phyloP scores from a whole-genome alignment of 2,329 filamentous ascomycete species.

The Fusarium illudens region DNA sequence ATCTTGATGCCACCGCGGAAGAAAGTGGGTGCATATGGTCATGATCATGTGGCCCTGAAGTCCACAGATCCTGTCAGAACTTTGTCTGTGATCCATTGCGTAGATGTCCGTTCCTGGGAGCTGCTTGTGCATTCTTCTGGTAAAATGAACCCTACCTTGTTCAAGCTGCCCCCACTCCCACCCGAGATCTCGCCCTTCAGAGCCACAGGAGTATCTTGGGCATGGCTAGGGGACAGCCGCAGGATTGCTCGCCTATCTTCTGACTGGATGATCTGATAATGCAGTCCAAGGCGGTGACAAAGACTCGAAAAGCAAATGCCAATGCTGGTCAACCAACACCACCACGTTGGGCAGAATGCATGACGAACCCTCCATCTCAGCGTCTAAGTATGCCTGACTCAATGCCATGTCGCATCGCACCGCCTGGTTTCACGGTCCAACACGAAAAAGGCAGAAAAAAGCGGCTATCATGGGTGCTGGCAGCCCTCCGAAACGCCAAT shows the following conservation, averaged over 20 bases:
- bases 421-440: constrained; percentile 9
- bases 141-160: too few relatives aligned
- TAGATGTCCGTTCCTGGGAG: background rate
- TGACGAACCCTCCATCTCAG: background rate
- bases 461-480: background rate
- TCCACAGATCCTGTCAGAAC: background rate
- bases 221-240: background rate
- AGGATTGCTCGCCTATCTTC: background rate
- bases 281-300: background rate
- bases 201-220: background rate
- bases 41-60: background rate
- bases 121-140: too few relatives aligned
- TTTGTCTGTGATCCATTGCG: background rate
- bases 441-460: background rate
- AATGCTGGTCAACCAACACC: background rate
- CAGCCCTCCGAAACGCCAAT: constrained; percentile 3
- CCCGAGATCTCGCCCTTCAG: too few relatives aligned
- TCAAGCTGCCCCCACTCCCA: too few relatives aligned
- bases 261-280: background rate
- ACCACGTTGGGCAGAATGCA: background rate
- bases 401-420: background rate
- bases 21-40: background rate
- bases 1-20: background rate
- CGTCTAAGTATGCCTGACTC: background rate
- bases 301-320: background rate